Conservation (phyloP, 495 filamentous ascomycete genomes). For the Cercophora samala region DNA sequence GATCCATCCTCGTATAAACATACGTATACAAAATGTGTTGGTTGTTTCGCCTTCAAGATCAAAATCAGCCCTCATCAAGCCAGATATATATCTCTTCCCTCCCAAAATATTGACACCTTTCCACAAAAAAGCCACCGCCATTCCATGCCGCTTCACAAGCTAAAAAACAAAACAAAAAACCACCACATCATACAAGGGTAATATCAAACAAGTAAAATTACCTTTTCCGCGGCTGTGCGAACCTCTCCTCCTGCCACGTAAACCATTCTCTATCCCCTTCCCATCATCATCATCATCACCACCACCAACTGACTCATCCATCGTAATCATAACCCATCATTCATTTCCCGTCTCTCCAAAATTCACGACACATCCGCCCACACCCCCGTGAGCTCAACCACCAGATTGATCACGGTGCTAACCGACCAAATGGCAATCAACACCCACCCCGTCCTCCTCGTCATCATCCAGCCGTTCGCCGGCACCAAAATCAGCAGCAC, state of each 20-base stretch:
- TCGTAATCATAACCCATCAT: neutral
- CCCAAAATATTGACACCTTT: no score
- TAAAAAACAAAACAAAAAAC: neutral
- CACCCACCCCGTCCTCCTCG: slow-evolving; percentile 73
- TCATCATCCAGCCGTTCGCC: slow-evolving; percentile 86
- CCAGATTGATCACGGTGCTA: slow-evolving; percentile 80
- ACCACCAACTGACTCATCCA: neutral
- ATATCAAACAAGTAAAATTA: neutral
- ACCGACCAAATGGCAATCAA: slow-evolving; percentile 79
- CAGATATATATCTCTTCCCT: no score
- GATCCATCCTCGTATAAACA: neutral
- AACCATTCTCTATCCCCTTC: neutral
- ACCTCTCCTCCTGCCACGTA: neutral
- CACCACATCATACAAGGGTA: neutral
- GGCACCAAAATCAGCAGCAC: slow-evolving; percentile 78
- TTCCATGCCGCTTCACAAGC: neutral
- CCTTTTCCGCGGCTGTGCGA: neutral
- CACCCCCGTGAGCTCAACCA: slow-evolving; percentile 68
- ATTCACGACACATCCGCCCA: slow-evolving; percentile 39
- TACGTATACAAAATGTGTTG: neutral
- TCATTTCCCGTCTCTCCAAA: neutral
- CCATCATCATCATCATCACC: neutral
- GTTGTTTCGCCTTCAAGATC: no score
- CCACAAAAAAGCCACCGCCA: neutral
- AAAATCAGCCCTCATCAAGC: no score